Conservation (phyloP, 2,329 filamentous ascomycete species). For the Fusarium pseudonygamai region DNA sequence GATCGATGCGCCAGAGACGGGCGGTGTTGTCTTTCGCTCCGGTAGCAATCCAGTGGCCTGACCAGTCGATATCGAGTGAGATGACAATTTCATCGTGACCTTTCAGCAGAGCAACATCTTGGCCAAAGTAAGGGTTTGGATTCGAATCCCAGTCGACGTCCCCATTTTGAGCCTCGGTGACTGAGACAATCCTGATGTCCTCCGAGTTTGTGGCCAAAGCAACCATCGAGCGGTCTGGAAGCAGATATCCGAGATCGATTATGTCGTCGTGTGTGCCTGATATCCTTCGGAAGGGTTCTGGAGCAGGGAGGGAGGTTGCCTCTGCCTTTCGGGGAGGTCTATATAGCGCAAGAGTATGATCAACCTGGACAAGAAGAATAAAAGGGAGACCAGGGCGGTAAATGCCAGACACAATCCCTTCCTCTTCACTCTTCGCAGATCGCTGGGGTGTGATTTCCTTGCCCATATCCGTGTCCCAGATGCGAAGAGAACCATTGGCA, state of each 20-base stretch:
- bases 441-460: slow-evolving; percentile 83
- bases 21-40: slow-evolving; percentile 98
- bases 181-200: slow-evolving; percentile 86
- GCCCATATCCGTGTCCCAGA: slow-evolving; percentile 84
- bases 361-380: slow-evolving; percentile 84
- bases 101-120: slow-evolving; percentile 85
- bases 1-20: slow-evolving; percentile 87
- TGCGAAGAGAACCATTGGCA: slow-evolving; percentile 80
- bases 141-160: slow-evolving; percentile 35
- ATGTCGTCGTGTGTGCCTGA: slow-evolving; percentile 98
- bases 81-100: slow-evolving; percentile 97
- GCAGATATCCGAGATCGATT: slow-evolving; percentile 89
- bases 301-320: slow-evolving; percentile 49
- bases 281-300: slow-evolving; percentile 75
- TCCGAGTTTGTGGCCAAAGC: slow-evolving; percentile 96
- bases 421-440: slow-evolving; percentile 64
- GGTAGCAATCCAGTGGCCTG: slow-evolving; percentile 94
- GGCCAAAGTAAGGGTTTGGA: slow-evolving; percentile 77
- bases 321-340: slow-evolving; percentile 55
- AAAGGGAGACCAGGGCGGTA: slow-evolving; percentile 72
- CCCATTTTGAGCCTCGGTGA: slow-evolving; percentile 55
- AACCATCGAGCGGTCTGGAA: slow-evolving; percentile 81
- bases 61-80: slow-evolving; percentile 94
- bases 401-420: slow-evolving; percentile 77
- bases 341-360: slow-evolving; percentile 87